Evolutionary conservation across 176 grass and related monocot species (phyloP), one percentile per base, ranked within the genome.

Genomic region (Oryza rufipogon): DNA sequence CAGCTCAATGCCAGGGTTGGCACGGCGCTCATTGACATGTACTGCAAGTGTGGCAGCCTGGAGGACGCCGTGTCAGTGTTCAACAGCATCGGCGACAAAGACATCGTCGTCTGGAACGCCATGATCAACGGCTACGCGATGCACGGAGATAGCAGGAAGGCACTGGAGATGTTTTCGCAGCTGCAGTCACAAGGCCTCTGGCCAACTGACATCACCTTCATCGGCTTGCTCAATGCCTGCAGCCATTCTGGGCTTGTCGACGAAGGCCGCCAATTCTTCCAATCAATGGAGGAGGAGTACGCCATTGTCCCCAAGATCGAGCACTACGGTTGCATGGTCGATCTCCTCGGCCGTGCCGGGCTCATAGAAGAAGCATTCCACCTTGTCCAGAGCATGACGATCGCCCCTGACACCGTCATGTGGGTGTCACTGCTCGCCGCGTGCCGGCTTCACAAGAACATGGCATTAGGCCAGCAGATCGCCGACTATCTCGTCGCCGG

Each of bases 241-340:
- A 98, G 91, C 68, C 96, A 98, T 66, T 92, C 96, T 3, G 96
- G 96, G 23, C 85, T 98, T 2, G 89, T 98, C 14, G 74, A 81
- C 0, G 79, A 98, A 67, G 96, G 93, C 1, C 77, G 70, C 4
- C 20, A 15, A 32, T 64, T 92, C 34, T 92, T 95, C 79, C 12
- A 0, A 32, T 87, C 82, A 2, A 95, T 95, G 87, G 70, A 92
- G 73, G 51, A 38, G 30, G 85, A 95, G 51, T 95, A 95, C 13
- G 79, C 65, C 58, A 92, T 95, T 12, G 85, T 66, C 68, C 93
- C 96, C 60, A 98, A 98, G 88, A 75, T 98, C 5, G 96, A 98
- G 87, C 96, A 98, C 81, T 95, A 91, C 25, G 96, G 93, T n/a
- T 98, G 95, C 83, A 90, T 93, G 73, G 92, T 95, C 6, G 91